A percentile compares a stretch with the other conserved stretches of the same genome.
Evolutionary conservation across 495 filamentous ascomycete species (phyloP).

Genomic region (Talaromyces proteolyticus): DNA sequence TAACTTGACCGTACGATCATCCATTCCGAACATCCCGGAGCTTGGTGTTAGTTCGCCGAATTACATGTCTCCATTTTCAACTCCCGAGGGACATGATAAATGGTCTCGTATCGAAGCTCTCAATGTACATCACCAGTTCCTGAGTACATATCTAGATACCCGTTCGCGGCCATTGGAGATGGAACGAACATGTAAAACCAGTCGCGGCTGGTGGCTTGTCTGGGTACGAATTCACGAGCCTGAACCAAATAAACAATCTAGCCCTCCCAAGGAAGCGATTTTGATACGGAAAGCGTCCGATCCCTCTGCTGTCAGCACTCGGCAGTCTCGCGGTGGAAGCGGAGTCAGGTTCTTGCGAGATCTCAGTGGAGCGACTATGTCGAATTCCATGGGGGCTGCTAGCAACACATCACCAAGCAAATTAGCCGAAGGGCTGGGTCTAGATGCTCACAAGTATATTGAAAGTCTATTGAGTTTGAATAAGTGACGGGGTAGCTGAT

Average conservation of each 20-base stretch:
- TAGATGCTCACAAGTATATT: slow-evolving; percentile 83
- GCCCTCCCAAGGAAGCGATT: slow-evolving; percentile 63
- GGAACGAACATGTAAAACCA: slow-evolving; percentile 89
- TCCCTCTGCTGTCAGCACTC: slow-evolving; percentile 20
- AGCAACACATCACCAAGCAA: slow-evolving; percentile 53
- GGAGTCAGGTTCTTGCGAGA: slow-evolving; percentile 44
- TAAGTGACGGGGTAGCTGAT: slow-evolving; percentile 41
- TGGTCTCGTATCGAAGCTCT: slow-evolving; percentile 89
- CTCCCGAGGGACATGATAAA: slow-evolving; percentile 11
- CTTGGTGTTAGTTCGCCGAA: slow-evolving; percentile 22
- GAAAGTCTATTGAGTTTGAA: slow-evolving; percentile 75
- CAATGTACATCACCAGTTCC: slow-evolving; percentile 79
- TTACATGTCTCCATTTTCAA: slow-evolving; percentile 4
- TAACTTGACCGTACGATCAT: slow-evolving; percentile 71
- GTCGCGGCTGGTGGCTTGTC: slow-evolving; percentile 91
- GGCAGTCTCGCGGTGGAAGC: slow-evolving; percentile 29
- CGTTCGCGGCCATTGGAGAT: slow-evolving; percentile 52
- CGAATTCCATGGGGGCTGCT: slow-evolving; percentile 17
- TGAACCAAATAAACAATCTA: slow-evolving; percentile 8
- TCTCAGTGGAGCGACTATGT: slow-evolving; percentile 27
- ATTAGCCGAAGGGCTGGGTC: slow-evolving; percentile 78
- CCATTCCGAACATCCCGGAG: slow-evolving; percentile 85
- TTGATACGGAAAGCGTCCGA: slow-evolving; percentile 76
- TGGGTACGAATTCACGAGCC: slow-evolving; percentile 69
- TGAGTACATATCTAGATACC: slow-evolving; percentile 67